A percentile compares a stretch with the other conserved stretches of the same genome.
Evolutionary conservation across 169 alveolate genomes (phyloP).

Genomic region (Perkinsus olseni): DNA sequence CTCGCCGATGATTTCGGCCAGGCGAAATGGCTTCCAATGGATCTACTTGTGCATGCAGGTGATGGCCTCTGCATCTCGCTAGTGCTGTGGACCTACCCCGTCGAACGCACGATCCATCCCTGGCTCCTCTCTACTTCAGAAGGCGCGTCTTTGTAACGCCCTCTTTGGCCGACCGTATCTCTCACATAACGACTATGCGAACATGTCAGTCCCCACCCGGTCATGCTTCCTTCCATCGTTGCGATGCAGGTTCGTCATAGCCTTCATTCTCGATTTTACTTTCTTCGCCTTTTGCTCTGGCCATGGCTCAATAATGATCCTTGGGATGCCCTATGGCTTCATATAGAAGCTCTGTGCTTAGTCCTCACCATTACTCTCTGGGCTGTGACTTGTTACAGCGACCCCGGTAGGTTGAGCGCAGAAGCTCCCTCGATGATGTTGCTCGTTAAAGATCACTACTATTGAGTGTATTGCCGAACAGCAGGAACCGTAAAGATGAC

Average conservation of each 20-base stretch:
- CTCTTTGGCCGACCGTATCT: not conserved
- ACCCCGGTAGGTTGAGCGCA: not conserved
- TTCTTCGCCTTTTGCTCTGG: not conserved
- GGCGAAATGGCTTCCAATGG: not conserved
- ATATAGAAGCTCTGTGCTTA: not conserved
- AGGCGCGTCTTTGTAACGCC: not conserved
- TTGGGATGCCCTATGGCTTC: not conserved
- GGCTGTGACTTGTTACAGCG: not conserved
- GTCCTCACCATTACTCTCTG: not conserved
- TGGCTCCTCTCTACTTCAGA: not conserved
- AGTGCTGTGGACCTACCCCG: no score
- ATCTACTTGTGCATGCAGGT: not conserved
- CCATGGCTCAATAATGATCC: not conserved
- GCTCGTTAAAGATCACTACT: no score
- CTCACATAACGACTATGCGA: not conserved
- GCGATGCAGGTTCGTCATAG: not conserved
- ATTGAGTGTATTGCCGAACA: no score
- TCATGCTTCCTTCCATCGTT: not conserved
- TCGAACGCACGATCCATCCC: no score
- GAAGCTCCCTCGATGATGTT: no score
- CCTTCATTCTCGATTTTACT: not conserved
- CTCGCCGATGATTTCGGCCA: not conserved
- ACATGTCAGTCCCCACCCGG: not conserved
- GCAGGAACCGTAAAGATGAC: no score
- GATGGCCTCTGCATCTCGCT: not conserved